Conservation (phyloP, 179 eudicot species). For the Drosera spatulata region DNA sequence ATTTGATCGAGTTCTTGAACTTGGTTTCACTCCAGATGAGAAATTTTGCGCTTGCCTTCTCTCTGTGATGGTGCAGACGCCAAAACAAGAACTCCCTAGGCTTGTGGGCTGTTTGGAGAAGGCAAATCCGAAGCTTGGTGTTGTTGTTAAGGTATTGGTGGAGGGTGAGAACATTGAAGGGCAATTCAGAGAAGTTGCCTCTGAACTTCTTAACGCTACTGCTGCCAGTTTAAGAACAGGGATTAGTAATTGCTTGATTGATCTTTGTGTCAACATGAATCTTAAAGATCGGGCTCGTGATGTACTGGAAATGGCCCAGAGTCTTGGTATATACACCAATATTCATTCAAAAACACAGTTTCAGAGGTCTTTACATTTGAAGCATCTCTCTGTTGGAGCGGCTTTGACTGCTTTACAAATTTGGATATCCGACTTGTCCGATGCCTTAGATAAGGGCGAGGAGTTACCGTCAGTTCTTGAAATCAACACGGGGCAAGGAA, state of each 20-base stretch:
- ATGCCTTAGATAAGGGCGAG: conserved; percentile 52
- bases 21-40: conserved; percentile 71
- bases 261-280: conserved; percentile 64
- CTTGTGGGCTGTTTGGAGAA: conserved; percentile 45
- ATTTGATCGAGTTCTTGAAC: conserved; percentile 41
- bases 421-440: conserved; percentile 72
- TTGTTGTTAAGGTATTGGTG: conserved; percentile 46
- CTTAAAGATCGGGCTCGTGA: conserved; percentile 65
- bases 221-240: conserved; percentile 48
- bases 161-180: conserved; percentile 32
- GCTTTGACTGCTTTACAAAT: conserved; percentile 75
- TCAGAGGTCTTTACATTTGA: conserved; percentile 75
- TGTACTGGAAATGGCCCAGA: conserved; percentile 49
- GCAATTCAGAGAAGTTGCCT: conserved; percentile 33
- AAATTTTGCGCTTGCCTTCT: conserved; percentile 74
- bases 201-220: conserved; percentile 42
- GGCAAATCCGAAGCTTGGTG: conserved; percentile 59
- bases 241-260: conserved; percentile 81
- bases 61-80: conserved; percentile 65
- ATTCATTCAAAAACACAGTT: conserved; percentile 42
- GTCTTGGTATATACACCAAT: conserved; percentile 40
- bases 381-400: conserved; percentile 75
- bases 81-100: conserved; percentile 53
- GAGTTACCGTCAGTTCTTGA: conserved; percentile 78
- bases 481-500: conserved; percentile 88